Base-by-base conservation (phyloP, 2,329 filamentous ascomycete genomes). In the Penicillium sp. region DNA sequence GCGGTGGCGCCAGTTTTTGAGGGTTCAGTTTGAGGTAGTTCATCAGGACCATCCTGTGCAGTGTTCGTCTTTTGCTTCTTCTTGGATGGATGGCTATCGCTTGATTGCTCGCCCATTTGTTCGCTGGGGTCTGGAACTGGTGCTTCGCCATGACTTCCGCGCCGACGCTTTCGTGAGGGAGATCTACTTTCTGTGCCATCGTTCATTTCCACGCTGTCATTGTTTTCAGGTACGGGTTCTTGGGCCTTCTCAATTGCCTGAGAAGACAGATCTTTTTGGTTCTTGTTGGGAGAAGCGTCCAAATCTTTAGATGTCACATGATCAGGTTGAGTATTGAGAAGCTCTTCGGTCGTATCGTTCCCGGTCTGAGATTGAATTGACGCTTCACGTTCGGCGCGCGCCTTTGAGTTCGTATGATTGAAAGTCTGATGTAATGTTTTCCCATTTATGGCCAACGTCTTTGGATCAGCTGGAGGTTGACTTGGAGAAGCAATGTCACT, bases 111-210 rank as follows among this genome's bases (percentile, higher is more conserved):
- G 24, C 7, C 17, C 15, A n/a, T 6, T 0, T 13, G 10, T n/a
- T 20, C 26, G n/a, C 17, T 29, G 23, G 8, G 4, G n/a, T 42
- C 15, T 13, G 26, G 9, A 4, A 30, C 26, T 29, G 39, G 24
- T 7, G 15, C 15, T 20, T 29, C 21, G 9, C 39, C n/a, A 6
- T 8, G 37, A 20, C 45, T 55, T 20, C 43, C 46, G 26, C 49
- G 58, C 5, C 36, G 33, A 33, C 60, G 46, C 45, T 63, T 61
- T 8, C 46, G 51, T 12, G 51, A 52, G 12, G 24, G 15, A 13
- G 30, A 29, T 24, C n/a, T 26, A 27, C n/a, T 27, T 3, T 21
- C 9, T 8, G 24, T 20, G 17, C 4, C 7, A 20, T 26, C 8
- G 7, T 8, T 13, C 15, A 8, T 9, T 24, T 24, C 13, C 9